These are phyloP conservation scores for Neurospora sp. DNA, from an alignment of 495 filamentous ascomycete genomes.

Conservation along the genomic window DNA sequence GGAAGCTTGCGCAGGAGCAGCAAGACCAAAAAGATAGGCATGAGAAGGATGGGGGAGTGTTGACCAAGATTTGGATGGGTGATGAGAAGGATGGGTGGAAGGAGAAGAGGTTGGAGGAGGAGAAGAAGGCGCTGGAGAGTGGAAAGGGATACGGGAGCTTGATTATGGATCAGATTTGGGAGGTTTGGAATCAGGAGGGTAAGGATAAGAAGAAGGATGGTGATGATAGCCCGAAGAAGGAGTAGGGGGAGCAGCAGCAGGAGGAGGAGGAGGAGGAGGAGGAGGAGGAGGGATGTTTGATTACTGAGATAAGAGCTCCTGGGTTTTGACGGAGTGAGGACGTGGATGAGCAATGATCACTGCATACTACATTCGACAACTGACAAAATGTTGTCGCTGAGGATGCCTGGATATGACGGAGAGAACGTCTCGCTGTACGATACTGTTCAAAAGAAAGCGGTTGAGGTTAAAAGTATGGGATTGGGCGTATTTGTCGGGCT, in stretches of 20 bases:
- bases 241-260: conserved; percentile 1
- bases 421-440: background rate
- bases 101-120: conserved; percentile 56
- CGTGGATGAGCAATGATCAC: background rate
- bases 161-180: conserved; percentile 76
- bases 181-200: conserved; percentile 54
- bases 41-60: conserved; percentile 24
- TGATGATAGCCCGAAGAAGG: conserved; percentile 6
- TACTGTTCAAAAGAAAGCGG: background rate
- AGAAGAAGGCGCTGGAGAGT: conserved; percentile 60
- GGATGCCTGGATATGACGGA: background rate
- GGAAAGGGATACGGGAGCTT: conserved; percentile 74
- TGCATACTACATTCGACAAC: background rate
- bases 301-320: background rate
- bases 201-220: conserved; percentile 5
- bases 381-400: background rate
- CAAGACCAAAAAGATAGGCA: conserved; percentile 16
- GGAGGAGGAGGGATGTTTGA: background rate
- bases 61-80: conserved; percentile 51
- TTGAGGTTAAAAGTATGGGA: background rate
- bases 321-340: background rate
- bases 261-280: background rate
- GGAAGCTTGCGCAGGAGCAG: conserved; percentile 9
- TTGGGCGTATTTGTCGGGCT: background rate
- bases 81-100: conserved; percentile 64